Conservation (phyloP, 208 protist genomes). For the Acanthamoeba lenticulata region DNA sequence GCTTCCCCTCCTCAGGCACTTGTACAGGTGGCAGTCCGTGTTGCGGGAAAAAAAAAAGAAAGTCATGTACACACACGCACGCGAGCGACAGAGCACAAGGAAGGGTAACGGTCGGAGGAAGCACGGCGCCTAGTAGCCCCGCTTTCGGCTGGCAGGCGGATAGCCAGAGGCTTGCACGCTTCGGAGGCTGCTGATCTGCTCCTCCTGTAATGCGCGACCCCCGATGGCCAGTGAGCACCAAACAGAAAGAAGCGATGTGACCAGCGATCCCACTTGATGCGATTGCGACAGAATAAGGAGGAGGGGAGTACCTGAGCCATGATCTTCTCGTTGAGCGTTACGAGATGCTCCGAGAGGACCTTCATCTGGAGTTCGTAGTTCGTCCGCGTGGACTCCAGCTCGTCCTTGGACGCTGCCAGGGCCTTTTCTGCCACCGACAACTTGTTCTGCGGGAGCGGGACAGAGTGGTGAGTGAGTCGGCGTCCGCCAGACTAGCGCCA, state of each 20-base stretch:
- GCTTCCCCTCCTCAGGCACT: no score
- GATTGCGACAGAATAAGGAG: not conserved
- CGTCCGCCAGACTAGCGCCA: not conserved
- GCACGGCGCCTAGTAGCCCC: constrained; percentile 1
- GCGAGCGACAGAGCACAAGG: no score
- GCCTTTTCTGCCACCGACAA: constrained; percentile 21
- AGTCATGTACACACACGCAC: no score
- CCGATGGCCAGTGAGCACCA: not conserved
- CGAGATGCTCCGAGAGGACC: constrained; percentile 38
- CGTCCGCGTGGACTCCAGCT: not conserved
- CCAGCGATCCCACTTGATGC: not conserved
- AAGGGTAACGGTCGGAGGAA: no score
- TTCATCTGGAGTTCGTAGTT: constrained; percentile 50
- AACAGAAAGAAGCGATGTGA: not conserved
- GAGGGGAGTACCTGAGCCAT: not conserved
- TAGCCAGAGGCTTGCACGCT: constrained; percentile 16
- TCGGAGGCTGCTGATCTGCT: not conserved
- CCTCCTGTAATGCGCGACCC: not conserved
- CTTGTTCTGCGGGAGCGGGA: not conserved
- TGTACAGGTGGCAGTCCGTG: no score
- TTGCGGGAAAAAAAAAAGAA: no score
- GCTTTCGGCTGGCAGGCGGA: not conserved
- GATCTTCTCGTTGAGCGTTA: constrained; percentile 56
- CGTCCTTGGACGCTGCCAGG: constrained; percentile 19
- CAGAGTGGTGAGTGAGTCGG: not conserved